Percentiles rank a stretch among this genome's conserved stretches.
Evolutionary conservation across 805 yeast species (phyloP).

Genomic region (Tetrapisispora taiwanensis): DNA sequence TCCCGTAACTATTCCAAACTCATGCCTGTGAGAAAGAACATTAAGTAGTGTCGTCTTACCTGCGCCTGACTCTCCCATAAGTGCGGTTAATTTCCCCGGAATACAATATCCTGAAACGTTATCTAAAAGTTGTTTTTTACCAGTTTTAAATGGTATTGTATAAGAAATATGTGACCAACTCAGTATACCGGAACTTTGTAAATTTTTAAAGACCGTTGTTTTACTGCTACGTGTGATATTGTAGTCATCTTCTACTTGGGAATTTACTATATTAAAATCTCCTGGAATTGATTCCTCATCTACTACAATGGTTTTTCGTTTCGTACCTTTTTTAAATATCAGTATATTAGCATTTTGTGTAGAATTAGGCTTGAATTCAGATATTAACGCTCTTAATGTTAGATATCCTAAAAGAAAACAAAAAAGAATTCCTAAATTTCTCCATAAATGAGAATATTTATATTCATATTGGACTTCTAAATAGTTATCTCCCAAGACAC

Average conservation of each 20-base stretch:
- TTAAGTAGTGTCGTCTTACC: conserved; percentile 65
- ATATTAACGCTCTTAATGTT: conserved; percentile 14
- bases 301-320: neutral
- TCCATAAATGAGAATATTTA: conserved; percentile 57
- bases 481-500: conserved; percentile 54
- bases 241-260: conserved; percentile 7
- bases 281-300: conserved; percentile 16
- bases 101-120: conserved; percentile 66
- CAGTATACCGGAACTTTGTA: conserved; percentile 38
- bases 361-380: conserved; percentile 19
- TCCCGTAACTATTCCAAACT: conserved; percentile 54
- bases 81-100: conserved; percentile 67
- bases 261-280: conserved; percentile 2
- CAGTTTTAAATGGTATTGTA: conserved; percentile 49
- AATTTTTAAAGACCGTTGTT: conserved; percentile 11
- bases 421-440: conserved; percentile 62
- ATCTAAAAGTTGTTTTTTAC: conserved; percentile 43
- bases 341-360: conserved; percentile 30
- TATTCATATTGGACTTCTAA: conserved; percentile 41
- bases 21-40: conserved; percentile 51
- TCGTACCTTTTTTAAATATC: conserved; percentile 45
- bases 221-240: conserved; percentile 10
- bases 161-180: conserved; percentile 66
- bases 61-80: conserved; percentile 68
- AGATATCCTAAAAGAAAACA: conserved; percentile 32